Conservation (phyloP, 108 stramenopile genomes). For the Conticribra weissflogii region DNA sequence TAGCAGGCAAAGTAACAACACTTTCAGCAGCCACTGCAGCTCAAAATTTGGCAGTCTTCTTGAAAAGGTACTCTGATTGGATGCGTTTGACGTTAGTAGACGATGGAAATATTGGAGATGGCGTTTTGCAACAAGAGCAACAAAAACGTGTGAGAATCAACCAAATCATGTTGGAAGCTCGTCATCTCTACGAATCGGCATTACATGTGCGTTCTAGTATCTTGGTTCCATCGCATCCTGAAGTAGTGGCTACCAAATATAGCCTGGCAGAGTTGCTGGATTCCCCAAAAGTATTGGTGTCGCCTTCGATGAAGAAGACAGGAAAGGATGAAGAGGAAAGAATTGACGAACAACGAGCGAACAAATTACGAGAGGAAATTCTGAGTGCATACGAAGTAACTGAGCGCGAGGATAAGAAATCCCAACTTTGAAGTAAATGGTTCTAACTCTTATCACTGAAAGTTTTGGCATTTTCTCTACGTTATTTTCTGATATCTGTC, state of each 20-base stretch:
- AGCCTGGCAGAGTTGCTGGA: conserved; percentile 83
- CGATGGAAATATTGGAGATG: conserved; percentile 1
- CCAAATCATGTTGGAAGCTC: conserved; percentile 61
- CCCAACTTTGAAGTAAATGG: conserved; percentile 30
- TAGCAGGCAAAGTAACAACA: conserved; percentile 52
- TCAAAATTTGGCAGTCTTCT: conserved; percentile 87
- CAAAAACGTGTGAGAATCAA: conserved; percentile 19
- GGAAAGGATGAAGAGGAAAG: conserved; percentile 51
- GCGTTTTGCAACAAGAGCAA: background rate
- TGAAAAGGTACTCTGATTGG: conserved; percentile 71
- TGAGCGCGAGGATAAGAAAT: conserved; percentile 36
- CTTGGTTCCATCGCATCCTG: conserved; percentile 70
- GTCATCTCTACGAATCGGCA: conserved; percentile 67
- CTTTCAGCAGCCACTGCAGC: conserved; percentile 84
- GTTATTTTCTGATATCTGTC: too few relatives aligned
- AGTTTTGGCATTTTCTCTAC: too few relatives aligned
- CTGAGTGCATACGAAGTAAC: conserved; percentile 73
- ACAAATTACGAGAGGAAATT: conserved; percentile 78
- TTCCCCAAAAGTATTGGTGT: conserved; percentile 14
- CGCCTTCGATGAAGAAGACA: background rate
- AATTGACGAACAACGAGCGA: conserved; percentile 46
- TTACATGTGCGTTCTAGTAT: conserved; percentile 64
- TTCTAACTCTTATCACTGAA: too few relatives aligned
- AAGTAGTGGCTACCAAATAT: conserved; percentile 78
- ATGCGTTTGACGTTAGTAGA: conserved; percentile 32